A percentile compares a stretch with the other conserved stretches of the same genome.
phyloP scores from a whole-genome alignment of 306 rosid species.

The Trichosanthes truncata region DNA sequence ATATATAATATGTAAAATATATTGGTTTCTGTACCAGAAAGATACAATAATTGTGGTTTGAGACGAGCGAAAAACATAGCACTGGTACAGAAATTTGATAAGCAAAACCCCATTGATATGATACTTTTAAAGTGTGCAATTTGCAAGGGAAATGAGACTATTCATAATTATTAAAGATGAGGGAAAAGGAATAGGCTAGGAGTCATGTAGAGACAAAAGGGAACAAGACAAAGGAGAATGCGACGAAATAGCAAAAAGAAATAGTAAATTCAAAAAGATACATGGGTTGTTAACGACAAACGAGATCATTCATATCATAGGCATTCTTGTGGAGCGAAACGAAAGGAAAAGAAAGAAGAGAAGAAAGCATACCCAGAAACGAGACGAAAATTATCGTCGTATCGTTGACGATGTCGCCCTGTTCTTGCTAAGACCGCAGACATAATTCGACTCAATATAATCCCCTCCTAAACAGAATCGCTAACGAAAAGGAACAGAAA shows the following conservation, averaged over 20 bases:
- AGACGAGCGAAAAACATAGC: background rate
- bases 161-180: background rate
- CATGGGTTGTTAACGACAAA: background rate
- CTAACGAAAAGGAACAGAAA: background rate
- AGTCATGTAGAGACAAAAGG: background rate
- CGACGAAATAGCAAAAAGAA: background rate
- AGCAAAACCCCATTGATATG: background rate
- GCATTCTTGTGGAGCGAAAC: background rate
- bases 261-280: background rate
- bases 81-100: background rate
- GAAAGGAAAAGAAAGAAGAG: background rate
- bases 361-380: constrained; percentile 53
- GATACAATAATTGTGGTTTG: background rate
- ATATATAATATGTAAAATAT: background rate
- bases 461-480: background rate
- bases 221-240: constrained; percentile 6
- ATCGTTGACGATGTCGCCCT: constrained; percentile 71
- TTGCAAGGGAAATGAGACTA: background rate
- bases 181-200: background rate
- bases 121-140: background rate
- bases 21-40: background rate
- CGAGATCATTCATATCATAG: background rate
- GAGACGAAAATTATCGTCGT: constrained; percentile 60
- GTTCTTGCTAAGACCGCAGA: constrained; percentile 43
- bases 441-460: constrained; percentile 23